Percentiles rank a stretch among this genome's conserved stretches.
These are phyloP conservation scores for Alternaria viburni DNA, from an alignment of 2,329 filamentous ascomycete genomes.

Conservation along the genomic window DNA sequence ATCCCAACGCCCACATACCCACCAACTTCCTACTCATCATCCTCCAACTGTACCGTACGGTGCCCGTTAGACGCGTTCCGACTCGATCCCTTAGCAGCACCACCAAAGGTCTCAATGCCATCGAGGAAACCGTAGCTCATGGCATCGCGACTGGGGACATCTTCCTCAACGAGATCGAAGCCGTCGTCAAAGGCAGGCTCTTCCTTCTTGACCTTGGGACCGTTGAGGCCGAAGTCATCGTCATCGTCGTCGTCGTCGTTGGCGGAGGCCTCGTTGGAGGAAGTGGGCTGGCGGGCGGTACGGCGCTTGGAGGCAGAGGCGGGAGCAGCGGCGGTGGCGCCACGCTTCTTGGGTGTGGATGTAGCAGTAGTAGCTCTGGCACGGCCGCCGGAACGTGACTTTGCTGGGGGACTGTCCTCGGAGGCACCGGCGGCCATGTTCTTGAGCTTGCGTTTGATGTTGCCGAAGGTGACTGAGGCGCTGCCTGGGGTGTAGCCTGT, in stretches of 20 bases:
- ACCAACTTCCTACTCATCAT: background rate
- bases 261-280: background rate
- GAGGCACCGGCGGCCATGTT: slow-evolving; percentile 25
- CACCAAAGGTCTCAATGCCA: background rate
- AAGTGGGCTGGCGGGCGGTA: background rate
- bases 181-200: background rate
- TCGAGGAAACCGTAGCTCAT: background rate
- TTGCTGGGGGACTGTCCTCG: background rate
- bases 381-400: background rate
- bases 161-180: background rate
- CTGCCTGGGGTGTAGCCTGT: slow-evolving; percentile 34
- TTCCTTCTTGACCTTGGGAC: background rate
- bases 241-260: slow-evolving; percentile 13
- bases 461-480: slow-evolving; percentile 37
- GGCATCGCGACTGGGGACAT: background rate
- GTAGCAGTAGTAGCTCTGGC: background rate
- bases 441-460: slow-evolving; percentile 43
- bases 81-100: background rate
- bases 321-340: slow-evolving; percentile 1
- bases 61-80: background rate
- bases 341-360: slow-evolving; percentile 30
- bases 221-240: slow-evolving; percentile 15
- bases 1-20: too few relatives aligned
- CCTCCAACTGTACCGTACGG: background rate
- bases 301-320: slow-evolving; percentile 15